phyloP scores from a whole-genome alignment of 1,284 basidiomycete genomes.

The Boletus sp. region DNA sequence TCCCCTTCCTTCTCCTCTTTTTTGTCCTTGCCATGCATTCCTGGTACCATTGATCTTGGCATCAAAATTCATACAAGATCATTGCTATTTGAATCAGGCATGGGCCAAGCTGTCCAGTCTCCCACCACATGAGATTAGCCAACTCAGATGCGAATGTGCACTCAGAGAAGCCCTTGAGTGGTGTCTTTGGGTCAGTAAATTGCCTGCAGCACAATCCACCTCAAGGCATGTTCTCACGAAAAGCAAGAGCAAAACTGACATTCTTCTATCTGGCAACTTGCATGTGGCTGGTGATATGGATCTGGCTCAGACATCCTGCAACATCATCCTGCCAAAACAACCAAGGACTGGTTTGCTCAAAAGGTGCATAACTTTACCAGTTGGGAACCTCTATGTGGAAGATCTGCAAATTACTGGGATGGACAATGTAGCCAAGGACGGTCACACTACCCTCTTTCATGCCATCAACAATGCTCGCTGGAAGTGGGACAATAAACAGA shows the following conservation, averaged over 20 bases:
- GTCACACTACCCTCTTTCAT: no score
- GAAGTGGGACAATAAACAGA: no score
- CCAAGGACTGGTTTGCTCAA: conserved; percentile 22
- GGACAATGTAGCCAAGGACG: no score
- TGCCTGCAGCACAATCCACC: conserved; percentile 38
- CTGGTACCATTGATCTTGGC: conserved; percentile 87
- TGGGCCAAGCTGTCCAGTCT: conserved; percentile 89
- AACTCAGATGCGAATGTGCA: conserved; percentile 80
- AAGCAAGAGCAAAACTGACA: conserved; percentile 34
- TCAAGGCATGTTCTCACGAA: conserved; percentile 35
- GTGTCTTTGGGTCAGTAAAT: conserved; percentile 84
- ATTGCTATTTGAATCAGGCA: conserved; percentile 89
- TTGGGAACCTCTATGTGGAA: no score
- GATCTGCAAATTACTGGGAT: no score
- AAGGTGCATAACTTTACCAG: conserved; percentile 35
- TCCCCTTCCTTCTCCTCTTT: conserved; percentile 73
- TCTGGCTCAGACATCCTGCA: conserved; percentile 5
- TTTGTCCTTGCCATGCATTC: conserved; percentile 88
- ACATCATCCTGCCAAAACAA: no score
- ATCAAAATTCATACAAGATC: conserved; percentile 91
- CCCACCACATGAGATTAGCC: conserved; percentile 75
- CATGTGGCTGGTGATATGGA: no score
- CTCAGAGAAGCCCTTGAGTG: conserved; percentile 79
- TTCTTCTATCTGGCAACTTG: conserved; percentile 12
- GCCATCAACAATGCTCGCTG: no score